Evolutionary conservation across 2,329 filamentous ascomycete genomes (phyloP).

Genomic region (Didymella arachidicola): DNA sequence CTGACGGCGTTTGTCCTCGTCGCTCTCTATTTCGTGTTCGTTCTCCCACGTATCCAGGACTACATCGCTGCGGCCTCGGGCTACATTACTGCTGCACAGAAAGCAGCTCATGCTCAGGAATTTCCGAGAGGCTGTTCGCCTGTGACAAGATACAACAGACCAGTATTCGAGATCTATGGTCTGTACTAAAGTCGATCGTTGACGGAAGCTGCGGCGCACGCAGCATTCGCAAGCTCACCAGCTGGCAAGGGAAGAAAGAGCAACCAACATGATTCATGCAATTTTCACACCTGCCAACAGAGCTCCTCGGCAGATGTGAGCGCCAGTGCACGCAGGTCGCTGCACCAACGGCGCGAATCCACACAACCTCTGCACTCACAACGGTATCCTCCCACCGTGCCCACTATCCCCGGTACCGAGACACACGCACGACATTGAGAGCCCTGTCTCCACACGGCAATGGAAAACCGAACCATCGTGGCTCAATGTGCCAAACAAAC

Average conservation of each 20-base stretch:
- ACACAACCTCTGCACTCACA: conserved; percentile 6
- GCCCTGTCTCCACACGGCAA: not conserved
- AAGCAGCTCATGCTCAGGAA: conserved; percentile 19
- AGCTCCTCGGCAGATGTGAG: conserved; percentile 10
- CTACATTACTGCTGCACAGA: conserved; percentile 19
- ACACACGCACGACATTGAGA: conserved; percentile 8
- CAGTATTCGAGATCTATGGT: conserved; percentile 40
- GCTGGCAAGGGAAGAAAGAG: not conserved
- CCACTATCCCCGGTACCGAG: conserved; percentile 10
- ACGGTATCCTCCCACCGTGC: conserved; percentile 4
- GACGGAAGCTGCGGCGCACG: not conserved
- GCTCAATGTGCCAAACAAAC: conserved; percentile 52
- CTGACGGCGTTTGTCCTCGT: conserved; percentile 8
- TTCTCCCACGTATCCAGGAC: conserved; percentile 18
- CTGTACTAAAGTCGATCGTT: conserved; percentile 45
- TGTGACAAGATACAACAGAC: conserved; percentile 18
- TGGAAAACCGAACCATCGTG: conserved; percentile 43
- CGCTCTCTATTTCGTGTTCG: conserved; percentile 17
- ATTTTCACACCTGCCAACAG: conserved; percentile 9
- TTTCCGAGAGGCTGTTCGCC: conserved; percentile 19
- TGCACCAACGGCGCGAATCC: conserved; percentile 16
- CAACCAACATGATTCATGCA: conserved; percentile 8
- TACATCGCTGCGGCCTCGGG: conserved; percentile 10
- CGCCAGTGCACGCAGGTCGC: conserved; percentile 17
- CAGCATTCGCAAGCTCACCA: not conserved